phyloP scores from a whole-genome alignment of 2,329 filamentous ascomycete species.

The Cercospora sp. region DNA sequence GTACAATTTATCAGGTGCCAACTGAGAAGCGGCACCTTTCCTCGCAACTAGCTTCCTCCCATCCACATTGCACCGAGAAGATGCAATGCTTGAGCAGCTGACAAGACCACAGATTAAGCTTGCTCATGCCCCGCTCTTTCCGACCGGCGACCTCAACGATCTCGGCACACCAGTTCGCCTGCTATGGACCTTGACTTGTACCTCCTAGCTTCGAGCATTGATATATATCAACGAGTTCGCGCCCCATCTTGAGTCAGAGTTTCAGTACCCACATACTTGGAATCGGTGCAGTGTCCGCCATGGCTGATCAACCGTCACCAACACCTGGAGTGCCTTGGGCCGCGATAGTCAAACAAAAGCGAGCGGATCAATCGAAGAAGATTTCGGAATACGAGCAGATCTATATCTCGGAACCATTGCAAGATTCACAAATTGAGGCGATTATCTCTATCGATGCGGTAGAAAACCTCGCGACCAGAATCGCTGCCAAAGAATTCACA shows the following conservation, averaged over 20 bases:
- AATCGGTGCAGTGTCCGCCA: background rate
- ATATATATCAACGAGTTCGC: background rate
- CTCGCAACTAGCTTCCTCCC: background rate
- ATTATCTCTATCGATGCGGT: constrained; percentile 16
- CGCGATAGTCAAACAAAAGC: background rate
- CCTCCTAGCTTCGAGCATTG: background rate
- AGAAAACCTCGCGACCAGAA: constrained; percentile 4
- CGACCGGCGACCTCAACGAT: background rate
- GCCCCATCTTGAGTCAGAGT: background rate
- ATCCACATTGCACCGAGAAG: background rate
- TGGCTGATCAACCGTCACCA: background rate
- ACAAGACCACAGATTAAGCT: background rate
- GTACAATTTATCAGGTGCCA: background rate
- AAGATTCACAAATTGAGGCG: background rate
- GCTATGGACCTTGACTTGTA: background rate
- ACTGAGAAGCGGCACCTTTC: background rate
- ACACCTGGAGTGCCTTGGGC: background rate
- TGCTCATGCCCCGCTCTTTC: background rate
- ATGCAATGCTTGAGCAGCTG: background rate
- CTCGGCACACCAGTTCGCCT: background rate
- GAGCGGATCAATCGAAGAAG: background rate
- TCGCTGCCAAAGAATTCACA: constrained; percentile 17
- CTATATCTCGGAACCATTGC: background rate
- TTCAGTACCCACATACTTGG: background rate
- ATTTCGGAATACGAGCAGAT: background rate